Percentiles rank a stretch among this genome's conserved stretches.
Evolutionary conservation across 331 rosid genomes (phyloP).

Genomic region (Dryas integrifolia): DNA sequence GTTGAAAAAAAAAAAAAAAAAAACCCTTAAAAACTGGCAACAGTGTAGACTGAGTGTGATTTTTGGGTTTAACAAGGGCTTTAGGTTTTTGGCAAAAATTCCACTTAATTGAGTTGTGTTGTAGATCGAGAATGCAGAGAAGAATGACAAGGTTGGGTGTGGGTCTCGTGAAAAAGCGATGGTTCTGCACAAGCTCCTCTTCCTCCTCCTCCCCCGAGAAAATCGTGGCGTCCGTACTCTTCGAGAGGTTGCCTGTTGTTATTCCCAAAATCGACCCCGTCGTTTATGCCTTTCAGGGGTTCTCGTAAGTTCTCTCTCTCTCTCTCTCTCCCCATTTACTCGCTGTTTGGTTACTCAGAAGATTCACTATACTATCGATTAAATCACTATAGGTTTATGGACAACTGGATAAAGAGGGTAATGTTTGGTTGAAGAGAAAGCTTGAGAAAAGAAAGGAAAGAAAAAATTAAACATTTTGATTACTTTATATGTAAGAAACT

Average conservation of each 20-base stretch:
- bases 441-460: neutral
- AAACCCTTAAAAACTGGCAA: too few relatives aligned
- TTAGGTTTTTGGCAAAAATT: neutral
- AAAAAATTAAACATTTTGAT: neutral
- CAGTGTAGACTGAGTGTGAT: neutral
- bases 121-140: constrained; percentile 55
- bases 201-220: constrained; percentile 34
- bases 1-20: too few relatives aligned
- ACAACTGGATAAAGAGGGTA: neutral
- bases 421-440: neutral
- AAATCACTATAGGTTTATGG: neutral
- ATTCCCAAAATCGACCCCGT: constrained; percentile 88
- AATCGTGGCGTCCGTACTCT: constrained; percentile 79
- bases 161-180: constrained; percentile 44
- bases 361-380: too few relatives aligned
- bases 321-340: neutral
- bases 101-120: neutral
- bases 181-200: constrained; percentile 48
- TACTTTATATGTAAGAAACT: neutral
- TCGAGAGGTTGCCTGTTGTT: constrained; percentile 88
- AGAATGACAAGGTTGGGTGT: constrained; percentile 34
- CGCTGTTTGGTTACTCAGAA: constrained; percentile 6
- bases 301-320: constrained; percentile 53
- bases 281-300: constrained; percentile 85
- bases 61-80: constrained; percentile 9